Conservation (phyloP, 805 yeast genomes). For the Saccharomycopsis sp. region DNA sequence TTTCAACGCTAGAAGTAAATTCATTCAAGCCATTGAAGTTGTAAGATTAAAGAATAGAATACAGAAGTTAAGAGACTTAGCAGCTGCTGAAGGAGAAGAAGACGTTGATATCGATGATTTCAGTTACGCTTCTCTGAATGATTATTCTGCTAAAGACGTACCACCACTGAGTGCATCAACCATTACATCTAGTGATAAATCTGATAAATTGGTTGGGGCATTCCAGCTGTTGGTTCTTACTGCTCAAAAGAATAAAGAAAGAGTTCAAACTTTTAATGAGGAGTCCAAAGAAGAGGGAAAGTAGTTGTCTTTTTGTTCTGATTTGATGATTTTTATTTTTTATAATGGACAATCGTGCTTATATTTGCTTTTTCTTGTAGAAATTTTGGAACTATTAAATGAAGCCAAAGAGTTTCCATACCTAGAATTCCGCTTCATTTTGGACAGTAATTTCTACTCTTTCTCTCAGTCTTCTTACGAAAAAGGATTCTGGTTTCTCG, state of each 20-base stretch:
- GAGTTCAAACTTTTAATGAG: constrained; percentile 25
- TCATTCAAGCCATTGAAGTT: constrained; percentile 79
- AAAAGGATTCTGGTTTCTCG: no score
- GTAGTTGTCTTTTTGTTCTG: no score
- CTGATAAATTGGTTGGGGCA: constrained; percentile 42
- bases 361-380: no score
- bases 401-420: no score
- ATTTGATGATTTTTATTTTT: no score
- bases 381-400: no score
- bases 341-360: no score
- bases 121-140: constrained; percentile 10
- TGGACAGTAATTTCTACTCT: no score
- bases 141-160: constrained; percentile 15
- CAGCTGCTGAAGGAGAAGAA: constrained; percentile 25
- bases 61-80: constrained; percentile 57
- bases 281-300: constrained; percentile 2
- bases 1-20: constrained; percentile 76
- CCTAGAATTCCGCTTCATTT: no score
- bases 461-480: no score
- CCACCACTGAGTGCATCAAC: constrained; percentile 7
- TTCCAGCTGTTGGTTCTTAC: constrained; percentile 68
- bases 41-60: constrained; percentile 78
- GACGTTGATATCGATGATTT: constrained; percentile 20
- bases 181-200: constrained; percentile 27
- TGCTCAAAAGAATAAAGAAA: constrained; percentile 54